Evolutionary conservation across 257 asterid species (phyloP), one percentile per base, ranked within the genome.

Genomic region (Schizonepeta tenuifolia): DNA sequence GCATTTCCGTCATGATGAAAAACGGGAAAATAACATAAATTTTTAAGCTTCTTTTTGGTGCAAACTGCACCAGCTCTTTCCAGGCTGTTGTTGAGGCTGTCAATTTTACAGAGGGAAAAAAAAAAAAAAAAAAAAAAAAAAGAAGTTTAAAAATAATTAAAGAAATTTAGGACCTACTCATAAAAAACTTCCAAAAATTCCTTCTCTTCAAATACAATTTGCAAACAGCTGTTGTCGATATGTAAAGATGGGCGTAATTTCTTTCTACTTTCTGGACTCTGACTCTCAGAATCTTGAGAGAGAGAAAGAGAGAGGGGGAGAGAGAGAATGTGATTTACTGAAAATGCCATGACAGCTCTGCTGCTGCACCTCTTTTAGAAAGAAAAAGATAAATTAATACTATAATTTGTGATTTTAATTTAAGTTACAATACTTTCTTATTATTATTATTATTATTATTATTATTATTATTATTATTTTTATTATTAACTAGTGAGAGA

Each of bases 71-170:
- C 89, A 86, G 89, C 86, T 81, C 88, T 81, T 88, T 86, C 80
- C 95, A 84, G 91, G 88, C 90, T 88, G 95, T 84, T 81, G 87
- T 82, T 84, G 82, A 81, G 91, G 89, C 86, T 84, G 91, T 88
- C 87, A 80, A 73, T 74, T 74, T 77, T 81, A 69, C 84, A 77
- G 90, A 79, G 80, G 80, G 78, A 77, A 80, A 79, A 72, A n/a
- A n/a, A n/a, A n/a, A n/a, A n/a, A n/a, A 24, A 17, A 35, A 44
- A n/a, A 20, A 31, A n/a, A n/a, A n/a, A n/a, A 24, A 17, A 35
- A 44, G 20, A 20, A 31, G 22, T 65, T 50, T 64, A 9, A 50
- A 73, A 75, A 36, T 17, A 83, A 63, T 43, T 3, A 36, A 26
- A 53, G 55, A 15, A 31, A 24, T 0, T 46, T 63, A 11, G 89